Evolutionary conservation across 371 early-diverging fungal genomes (phyloP).

Genomic region (Apophysomyces sp.): DNA sequence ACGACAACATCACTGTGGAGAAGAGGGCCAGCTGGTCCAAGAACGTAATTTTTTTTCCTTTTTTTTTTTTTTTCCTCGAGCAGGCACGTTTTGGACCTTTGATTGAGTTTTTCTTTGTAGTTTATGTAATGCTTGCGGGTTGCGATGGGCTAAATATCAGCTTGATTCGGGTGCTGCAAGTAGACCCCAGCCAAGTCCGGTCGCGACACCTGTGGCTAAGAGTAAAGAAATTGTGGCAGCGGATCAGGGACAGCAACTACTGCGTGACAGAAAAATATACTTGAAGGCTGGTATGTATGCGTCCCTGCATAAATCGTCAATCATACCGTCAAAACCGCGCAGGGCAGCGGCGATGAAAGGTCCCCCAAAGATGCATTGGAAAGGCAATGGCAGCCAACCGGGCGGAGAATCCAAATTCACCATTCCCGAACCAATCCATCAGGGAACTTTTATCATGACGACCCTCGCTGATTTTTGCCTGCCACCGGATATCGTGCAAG

Average conservation of each 20-base stretch:
- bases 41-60: slow-evolving; percentile 21
- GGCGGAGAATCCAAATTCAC: slow-evolving; percentile 11
- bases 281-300: slow-evolving; percentile 27
- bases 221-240: neutral
- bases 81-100: too few relatives aligned
- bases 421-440: slow-evolving; percentile 55
- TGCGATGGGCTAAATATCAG: slow-evolving; percentile 21
- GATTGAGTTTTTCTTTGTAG: slow-evolving; percentile 10
- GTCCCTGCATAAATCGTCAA: neutral
- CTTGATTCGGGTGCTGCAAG: neutral
- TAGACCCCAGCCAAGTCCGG: neutral
- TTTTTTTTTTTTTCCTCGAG: neutral
- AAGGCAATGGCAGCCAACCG: neutral
- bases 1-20: slow-evolving; percentile 33
- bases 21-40: slow-evolving; percentile 31
- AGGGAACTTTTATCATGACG: slow-evolving; percentile 41
- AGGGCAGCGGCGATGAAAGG: slow-evolving; percentile 5
- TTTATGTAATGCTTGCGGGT: slow-evolving; percentile 47
- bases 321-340: neutral
- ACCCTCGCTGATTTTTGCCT: slow-evolving; percentile 45
- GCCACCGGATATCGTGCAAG: slow-evolving; percentile 51
- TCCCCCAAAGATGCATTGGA: neutral
- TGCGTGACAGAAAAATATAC: slow-evolving; percentile 18
- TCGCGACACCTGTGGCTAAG: neutral
- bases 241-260: neutral